A percentile compares a stretch with the other conserved stretches of the same genome.
These are phyloP conservation scores for Pichia pseudocactophila DNA, from an alignment of 805 yeast species.

Conservation along the genomic window DNA sequence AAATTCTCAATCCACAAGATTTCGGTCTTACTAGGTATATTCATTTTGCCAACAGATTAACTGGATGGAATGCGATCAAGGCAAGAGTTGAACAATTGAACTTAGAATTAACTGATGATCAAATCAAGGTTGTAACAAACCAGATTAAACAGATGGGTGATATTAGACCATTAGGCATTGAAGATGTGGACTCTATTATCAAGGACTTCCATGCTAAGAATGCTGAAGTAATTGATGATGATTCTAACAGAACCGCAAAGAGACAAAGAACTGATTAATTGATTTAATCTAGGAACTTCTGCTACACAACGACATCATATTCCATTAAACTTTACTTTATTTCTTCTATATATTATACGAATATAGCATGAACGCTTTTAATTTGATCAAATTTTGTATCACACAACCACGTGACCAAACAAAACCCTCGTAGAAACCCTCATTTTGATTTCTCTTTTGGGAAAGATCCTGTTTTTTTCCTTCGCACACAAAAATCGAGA, in stretches of 20 bases:
- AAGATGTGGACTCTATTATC: constrained; percentile 53
- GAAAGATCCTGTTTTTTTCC: no score
- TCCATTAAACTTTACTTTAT: no score
- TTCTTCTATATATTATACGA: no score
- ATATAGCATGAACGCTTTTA: no score
- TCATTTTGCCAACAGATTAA: constrained; percentile 51
- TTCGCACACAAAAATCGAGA: no score
- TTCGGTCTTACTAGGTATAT: constrained; percentile 54
- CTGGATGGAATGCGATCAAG: constrained; percentile 59
- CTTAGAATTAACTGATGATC: constrained; percentile 46
- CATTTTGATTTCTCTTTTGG: not conserved
- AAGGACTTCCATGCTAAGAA: constrained; percentile 39
- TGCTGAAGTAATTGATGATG: not conserved
- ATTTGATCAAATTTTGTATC: no score
- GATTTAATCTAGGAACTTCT: not conserved
- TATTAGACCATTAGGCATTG: constrained; percentile 49
- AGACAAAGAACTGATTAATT: constrained; percentile 15
- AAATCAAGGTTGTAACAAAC: constrained; percentile 45
- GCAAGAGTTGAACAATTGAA: constrained; percentile 53
- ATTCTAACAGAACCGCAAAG: constrained; percentile 8
- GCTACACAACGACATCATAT: constrained; percentile 1
- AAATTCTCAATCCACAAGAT: constrained; percentile 48
- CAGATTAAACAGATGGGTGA: constrained; percentile 52
- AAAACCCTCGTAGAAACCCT: no score
- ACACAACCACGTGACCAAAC: no score